These are phyloP conservation scores for Cutaneotrichosporon cutaneum DNA, from an alignment of 1,284 basidiomycete genomes.

Conservation along the genomic window DNA sequence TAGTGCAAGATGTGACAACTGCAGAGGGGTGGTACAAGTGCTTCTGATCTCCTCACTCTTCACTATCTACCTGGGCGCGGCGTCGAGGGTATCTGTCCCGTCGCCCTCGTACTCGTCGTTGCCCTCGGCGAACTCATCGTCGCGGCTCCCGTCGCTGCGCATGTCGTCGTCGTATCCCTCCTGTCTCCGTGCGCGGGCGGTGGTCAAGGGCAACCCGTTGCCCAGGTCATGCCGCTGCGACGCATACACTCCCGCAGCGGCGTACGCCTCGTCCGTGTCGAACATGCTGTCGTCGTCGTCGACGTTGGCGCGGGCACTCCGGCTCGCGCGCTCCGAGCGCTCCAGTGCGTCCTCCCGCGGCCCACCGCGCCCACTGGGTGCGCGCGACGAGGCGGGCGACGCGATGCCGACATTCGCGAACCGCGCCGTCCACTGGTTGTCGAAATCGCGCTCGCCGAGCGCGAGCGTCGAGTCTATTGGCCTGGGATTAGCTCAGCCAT, in stretches of 20 bases:
- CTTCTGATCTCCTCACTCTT: background rate
- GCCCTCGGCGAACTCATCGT: conserved; percentile 36
- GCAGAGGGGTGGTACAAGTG: background rate
- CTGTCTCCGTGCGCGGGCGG: conserved; percentile 19
- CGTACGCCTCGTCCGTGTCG: conserved; percentile 23
- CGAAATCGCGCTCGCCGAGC: conserved; percentile 41
- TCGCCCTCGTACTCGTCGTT: conserved; percentile 38
- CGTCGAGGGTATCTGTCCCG: conserved; percentile 9
- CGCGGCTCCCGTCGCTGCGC: conserved; percentile 31
- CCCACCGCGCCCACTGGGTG: background rate
- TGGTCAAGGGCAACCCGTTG: conserved; percentile 29
- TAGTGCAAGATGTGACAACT: conserved; percentile 9
- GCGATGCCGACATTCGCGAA: conserved; percentile 20
- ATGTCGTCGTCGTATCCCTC: conserved; percentile 32
- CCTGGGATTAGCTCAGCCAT: conserved; percentile 23
- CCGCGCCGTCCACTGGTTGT: conserved; percentile 34
- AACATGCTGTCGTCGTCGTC: conserved; percentile 25
- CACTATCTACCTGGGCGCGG: conserved; percentile 3
- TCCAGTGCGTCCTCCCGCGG: conserved; percentile 2
- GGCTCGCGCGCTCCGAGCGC: conserved; percentile 1
- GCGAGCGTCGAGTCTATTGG: conserved; percentile 37
- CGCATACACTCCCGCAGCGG: conserved; percentile 15
- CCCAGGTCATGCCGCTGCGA: conserved; percentile 24
- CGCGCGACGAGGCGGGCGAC: background rate
- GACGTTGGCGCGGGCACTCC: conserved; percentile 6